A percentile compares a stretch with the other conserved stretches of the same genome.
Evolutionary conservation across 108 stramenopile genomes (phyloP).

Genomic region (Skeletonema grethae): DNA sequence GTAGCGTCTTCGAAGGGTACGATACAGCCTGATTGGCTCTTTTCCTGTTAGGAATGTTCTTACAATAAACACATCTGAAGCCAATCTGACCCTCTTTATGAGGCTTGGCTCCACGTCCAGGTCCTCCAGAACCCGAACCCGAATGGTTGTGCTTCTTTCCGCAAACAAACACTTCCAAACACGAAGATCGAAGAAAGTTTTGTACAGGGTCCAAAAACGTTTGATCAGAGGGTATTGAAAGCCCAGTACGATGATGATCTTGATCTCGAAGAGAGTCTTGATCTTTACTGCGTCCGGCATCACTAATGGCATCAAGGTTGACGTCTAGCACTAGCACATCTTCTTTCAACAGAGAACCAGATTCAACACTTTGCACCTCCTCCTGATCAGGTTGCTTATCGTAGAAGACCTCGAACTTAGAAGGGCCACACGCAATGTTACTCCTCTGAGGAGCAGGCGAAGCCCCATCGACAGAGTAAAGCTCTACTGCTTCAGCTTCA

Average conservation of each 20-base stretch:
- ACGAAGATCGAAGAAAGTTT: slow-evolving; percentile 9
- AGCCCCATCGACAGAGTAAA: no score
- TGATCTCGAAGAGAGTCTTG: background rate
- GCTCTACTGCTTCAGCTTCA: no score
- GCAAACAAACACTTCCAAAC: slow-evolving; percentile 13
- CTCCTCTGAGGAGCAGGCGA: no score
- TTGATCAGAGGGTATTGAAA: background rate
- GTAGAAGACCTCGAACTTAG: no score
- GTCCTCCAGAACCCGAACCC: background rate
- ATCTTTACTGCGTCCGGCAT: no score
- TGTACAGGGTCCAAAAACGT: slow-evolving; percentile 13
- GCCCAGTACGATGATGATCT: background rate
- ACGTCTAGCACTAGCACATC: no score
- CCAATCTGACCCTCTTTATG: background rate
- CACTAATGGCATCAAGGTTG: no score
- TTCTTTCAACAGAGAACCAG: no score
- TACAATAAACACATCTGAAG: background rate
- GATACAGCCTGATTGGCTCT: slow-evolving; percentile 2
- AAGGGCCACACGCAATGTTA: no score
- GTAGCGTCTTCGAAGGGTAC: background rate
- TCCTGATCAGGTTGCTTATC: no score
- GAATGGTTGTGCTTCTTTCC: background rate
- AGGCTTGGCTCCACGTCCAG: background rate
- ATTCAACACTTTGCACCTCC: no score
- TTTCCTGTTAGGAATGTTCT: background rate